These are phyloP conservation scores for Cicer cuneatum DNA, from an alignment of 306 rosid species.

Conservation along the genomic window DNA sequence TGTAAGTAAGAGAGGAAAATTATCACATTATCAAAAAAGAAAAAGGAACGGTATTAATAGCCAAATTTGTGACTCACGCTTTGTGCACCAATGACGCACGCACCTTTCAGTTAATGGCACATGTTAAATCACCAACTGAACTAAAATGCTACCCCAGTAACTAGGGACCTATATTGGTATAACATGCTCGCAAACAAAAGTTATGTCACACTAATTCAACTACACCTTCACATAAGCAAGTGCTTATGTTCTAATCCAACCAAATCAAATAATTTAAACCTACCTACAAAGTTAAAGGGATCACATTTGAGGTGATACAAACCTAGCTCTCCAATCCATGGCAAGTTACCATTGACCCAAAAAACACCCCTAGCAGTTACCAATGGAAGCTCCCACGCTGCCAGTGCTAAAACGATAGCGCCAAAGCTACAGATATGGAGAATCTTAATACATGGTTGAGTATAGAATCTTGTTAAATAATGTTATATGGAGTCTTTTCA, in stretches of 20 bases:
- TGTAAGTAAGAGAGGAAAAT: not conserved
- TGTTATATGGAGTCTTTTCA: not conserved
- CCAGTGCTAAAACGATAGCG: constrained; percentile 4
- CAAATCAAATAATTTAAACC: constrained; percentile 5
- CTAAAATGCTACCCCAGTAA: not conserved
- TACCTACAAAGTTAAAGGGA: not conserved
- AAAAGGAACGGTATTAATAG: not conserved
- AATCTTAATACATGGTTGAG: not conserved
- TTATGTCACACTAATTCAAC: constrained; percentile 4
- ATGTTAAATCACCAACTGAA: not conserved
- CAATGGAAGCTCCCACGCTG: constrained; percentile 10
- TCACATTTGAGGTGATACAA: constrained; percentile 1
- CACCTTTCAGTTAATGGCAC: not conserved
- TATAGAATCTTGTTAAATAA: not conserved
- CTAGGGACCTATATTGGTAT: not conserved
- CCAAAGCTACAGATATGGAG: not conserved
- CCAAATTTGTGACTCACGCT: not conserved
- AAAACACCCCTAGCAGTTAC: not conserved
- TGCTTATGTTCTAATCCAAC: not conserved
- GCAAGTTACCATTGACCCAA: not conserved
- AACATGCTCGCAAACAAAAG: constrained; percentile 9
- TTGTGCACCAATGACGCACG: not conserved
- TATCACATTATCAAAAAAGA: not conserved
- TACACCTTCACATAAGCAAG: not conserved
- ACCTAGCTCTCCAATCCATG: not conserved